Evolutionary conservation across 768 basidiomycete genomes (phyloP).

Genomic region (Amanita muscaria): DNA sequence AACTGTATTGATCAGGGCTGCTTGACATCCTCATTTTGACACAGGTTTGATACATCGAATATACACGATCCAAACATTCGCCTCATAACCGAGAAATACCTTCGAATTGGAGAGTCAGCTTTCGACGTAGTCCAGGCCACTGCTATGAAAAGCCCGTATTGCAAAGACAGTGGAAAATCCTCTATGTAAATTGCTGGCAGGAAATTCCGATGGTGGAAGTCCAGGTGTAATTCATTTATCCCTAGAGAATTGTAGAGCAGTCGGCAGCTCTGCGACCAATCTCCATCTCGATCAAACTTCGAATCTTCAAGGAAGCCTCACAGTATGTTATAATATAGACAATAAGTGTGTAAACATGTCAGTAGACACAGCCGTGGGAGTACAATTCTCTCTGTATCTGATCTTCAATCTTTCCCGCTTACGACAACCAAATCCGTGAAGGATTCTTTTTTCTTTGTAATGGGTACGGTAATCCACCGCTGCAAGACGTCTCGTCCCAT

Average conservation of each 20-base stretch:
- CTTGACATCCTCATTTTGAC: constrained; percentile 4
- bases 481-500: background rate
- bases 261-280: too few species aligned
- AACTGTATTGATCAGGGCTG: constrained; percentile 1
- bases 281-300: too few species aligned
- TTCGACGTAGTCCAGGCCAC: constrained; percentile 81
- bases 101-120: constrained; percentile 80
- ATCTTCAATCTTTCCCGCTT: background rate
- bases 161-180: constrained; percentile 43
- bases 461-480: constrained; percentile 1
- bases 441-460: background rate
- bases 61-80: constrained; percentile 77
- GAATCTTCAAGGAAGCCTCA: too few species aligned
- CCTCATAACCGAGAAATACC: constrained; percentile 69
- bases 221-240: background rate
- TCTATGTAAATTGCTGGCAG: background rate
- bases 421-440: background rate
- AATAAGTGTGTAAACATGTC: too few species aligned
- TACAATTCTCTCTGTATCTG: background rate
- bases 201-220: background rate
- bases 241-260: background rate
- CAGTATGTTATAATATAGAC: too few species aligned
- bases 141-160: constrained; percentile 82
- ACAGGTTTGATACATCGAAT: constrained; percentile 53
- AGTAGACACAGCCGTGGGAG: constrained; percentile 2